Conservation (phyloP, 2,329 filamentous ascomycete genomes). For the Aspergillus sp. region DNA sequence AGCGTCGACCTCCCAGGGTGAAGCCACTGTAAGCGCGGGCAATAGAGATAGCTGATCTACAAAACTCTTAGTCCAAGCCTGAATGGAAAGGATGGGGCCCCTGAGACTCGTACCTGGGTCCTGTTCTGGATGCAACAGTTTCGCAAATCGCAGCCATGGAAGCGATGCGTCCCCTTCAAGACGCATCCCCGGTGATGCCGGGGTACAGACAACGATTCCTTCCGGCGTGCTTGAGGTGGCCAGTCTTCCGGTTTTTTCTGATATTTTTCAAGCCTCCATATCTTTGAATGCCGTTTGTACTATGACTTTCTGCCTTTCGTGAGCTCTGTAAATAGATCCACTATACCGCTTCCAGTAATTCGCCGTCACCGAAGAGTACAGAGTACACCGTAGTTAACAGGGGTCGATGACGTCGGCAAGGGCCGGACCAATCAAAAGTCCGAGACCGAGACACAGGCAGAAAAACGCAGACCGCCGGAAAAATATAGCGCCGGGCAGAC, state of each 20-base stretch:
- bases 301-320: no score
- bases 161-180: constrained; percentile 8
- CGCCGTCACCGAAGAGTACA: no score
- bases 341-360: no score
- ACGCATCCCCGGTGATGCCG: constrained; percentile 5
- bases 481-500: constrained; percentile 12
- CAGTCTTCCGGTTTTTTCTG: no score
- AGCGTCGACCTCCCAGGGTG: background rate
- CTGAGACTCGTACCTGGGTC: constrained; percentile 1
- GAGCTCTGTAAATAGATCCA: no score
- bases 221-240: constrained; percentile 7
- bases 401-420: constrained; percentile 24
- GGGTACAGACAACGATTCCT: constrained; percentile 11
- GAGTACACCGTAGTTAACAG: no score
- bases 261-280: no score
- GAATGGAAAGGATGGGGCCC: background rate
- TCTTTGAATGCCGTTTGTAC: no score
- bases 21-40: constrained; percentile 1
- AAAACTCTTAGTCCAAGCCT: background rate
- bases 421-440: background rate
- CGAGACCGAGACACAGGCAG: background rate
- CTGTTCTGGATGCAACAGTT: constrained; percentile 1
- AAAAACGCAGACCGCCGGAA: constrained; percentile 13
- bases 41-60: constrained; percentile 3
- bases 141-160: constrained; percentile 13